phyloP scores from a whole-genome alignment of 441 rosid species.

The Metrosideros polymorpha region DNA sequence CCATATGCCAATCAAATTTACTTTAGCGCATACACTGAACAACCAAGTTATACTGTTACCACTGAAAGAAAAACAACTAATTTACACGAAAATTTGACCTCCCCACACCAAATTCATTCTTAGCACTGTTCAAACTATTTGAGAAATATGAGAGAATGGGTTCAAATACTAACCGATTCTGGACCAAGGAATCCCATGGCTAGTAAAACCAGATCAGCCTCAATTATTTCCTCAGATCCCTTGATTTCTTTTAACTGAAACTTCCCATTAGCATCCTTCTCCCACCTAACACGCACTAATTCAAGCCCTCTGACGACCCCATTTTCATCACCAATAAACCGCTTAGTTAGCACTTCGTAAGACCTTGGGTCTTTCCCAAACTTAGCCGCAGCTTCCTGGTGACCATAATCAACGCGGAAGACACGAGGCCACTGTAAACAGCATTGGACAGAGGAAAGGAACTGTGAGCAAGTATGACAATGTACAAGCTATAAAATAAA shows the following conservation, averaged over 20 bases:
- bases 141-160: background rate
- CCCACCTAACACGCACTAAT: slow-evolving; percentile 70
- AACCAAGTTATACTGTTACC: background rate
- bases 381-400: slow-evolving; percentile 88
- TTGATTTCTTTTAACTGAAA: slow-evolving; percentile 87
- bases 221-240: slow-evolving; percentile 80
- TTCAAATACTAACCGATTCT: slow-evolving; percentile 53
- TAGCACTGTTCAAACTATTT: background rate
- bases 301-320: slow-evolving; percentile 90
- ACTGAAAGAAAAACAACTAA: background rate
- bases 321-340: slow-evolving; percentile 83
- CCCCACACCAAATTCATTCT: background rate
- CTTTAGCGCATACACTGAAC: background rate
- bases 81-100: background rate
- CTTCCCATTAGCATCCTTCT: slow-evolving; percentile 83
- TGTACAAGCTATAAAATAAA: background rate
- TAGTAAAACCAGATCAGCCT: slow-evolving; percentile 82
- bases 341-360: slow-evolving; percentile 87
- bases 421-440: slow-evolving; percentile 89
- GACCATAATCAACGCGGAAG: slow-evolving; percentile 96
- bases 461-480: background rate
- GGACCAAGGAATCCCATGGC: slow-evolving; percentile 99
- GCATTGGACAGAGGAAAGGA: background rate
- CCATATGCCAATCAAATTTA: background rate
- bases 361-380: slow-evolving; percentile 96